phyloP scores from a whole-genome alignment of 2,329 filamentous ascomycete species.

The Periglandula ipomoeae region DNA sequence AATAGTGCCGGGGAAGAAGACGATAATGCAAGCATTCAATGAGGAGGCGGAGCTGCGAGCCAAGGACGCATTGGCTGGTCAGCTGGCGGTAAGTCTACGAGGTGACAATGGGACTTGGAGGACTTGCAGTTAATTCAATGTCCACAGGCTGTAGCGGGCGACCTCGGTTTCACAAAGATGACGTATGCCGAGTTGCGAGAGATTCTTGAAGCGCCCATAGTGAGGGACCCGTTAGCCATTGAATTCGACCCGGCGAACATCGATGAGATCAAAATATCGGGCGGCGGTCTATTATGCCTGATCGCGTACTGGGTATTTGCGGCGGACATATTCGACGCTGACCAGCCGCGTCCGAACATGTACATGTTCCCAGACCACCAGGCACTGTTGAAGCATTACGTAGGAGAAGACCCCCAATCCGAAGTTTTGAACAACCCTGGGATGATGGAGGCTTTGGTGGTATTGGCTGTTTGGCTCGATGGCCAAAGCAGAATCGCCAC shows the following conservation, averaged over 20 bases:
- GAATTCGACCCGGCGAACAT: conserved; percentile 37
- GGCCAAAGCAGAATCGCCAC: conserved; percentile 34
- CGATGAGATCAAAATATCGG: conserved; percentile 47
- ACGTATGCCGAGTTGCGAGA: conserved; percentile 37
- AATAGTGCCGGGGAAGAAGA: conserved; percentile 51
- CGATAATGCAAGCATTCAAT: conserved; percentile 54
- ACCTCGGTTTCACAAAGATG: conserved; percentile 45
- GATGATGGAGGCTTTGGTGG: conserved; percentile 49
- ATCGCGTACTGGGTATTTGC: conserved; percentile 56
- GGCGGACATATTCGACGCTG: conserved; percentile 49
- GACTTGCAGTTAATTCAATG: neutral
- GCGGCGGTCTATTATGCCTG: conserved; percentile 49
- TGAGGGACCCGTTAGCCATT: conserved; percentile 34
- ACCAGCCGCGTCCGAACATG: conserved; percentile 42
- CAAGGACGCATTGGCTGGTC: conserved; percentile 59
- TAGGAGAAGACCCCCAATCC: conserved; percentile 39
- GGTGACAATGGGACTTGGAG: neutral
- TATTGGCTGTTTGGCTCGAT: conserved; percentile 51
- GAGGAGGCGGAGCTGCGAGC: conserved; percentile 52
- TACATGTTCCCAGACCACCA: conserved; percentile 53
- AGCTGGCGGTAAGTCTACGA: conserved; percentile 50
- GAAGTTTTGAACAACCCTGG: conserved; percentile 42
- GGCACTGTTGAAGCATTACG: conserved; percentile 42
- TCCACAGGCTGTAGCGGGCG: conserved; percentile 51
- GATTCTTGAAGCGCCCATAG: conserved; percentile 30